A percentile compares a stretch with the other conserved stretches of the same genome.
Evolutionary conservation across 2,329 filamentous ascomycete species (phyloP).

Genomic region (Xylogone sp.): DNA sequence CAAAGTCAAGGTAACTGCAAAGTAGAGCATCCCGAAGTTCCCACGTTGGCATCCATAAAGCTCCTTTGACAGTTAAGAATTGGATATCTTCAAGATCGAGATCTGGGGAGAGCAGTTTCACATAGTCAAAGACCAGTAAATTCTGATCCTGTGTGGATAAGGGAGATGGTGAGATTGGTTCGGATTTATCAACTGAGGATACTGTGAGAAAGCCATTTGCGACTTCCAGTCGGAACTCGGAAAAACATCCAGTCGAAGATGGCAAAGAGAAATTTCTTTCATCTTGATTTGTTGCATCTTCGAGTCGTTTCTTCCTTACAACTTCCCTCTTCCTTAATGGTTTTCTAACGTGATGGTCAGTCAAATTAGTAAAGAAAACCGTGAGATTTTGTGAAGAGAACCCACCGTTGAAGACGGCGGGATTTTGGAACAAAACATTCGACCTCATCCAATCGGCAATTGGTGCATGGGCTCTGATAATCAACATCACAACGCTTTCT

Average conservation of each 20-base stretch:
- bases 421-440: not conserved
- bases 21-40: conserved; percentile 74
- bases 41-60: conserved; percentile 67
- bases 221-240: not conserved
- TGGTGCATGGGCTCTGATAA: not conserved
- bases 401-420: not conserved
- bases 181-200: not conserved
- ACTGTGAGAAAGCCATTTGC: not conserved
- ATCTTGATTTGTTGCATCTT: not conserved
- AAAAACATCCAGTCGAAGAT: not conserved
- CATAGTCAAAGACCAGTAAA: conserved; percentile 51
- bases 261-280: not conserved
- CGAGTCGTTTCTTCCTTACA: not conserved
- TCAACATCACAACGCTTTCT: not conserved
- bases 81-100: conserved; percentile 74
- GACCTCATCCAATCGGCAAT: not conserved
- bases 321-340: not conserved
- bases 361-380: not conserved
- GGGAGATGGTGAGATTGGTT: not conserved
- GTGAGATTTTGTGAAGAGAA: not conserved
- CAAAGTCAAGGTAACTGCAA: conserved; percentile 77
- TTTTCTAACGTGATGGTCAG: not conserved
- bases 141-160: not conserved
- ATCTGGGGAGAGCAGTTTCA: conserved; percentile 71
- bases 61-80: conserved; percentile 78